Base-by-base conservation (phyloP, 2,329 filamentous ascomycete genomes). In the Colletotrichum sp. region DNA sequence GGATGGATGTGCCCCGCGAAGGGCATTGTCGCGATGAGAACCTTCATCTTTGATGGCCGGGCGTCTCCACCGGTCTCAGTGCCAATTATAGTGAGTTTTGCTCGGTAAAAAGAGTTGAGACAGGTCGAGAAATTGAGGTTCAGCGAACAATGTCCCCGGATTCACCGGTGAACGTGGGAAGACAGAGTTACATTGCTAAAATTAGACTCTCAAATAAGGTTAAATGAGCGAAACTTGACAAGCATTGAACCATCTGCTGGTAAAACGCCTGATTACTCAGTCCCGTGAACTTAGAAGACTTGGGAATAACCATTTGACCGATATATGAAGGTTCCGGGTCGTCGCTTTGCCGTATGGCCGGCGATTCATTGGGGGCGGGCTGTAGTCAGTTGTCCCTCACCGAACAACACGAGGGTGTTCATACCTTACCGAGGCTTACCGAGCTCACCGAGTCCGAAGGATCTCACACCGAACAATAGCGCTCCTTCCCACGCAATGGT, bases 21-120 rank as follows among this genome's bases (percentile, higher is more conserved):
- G 36, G 72, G 72, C 55, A 63, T 62, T 1, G 72, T 72, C 15
- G 72, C 69, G 36, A 75, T 72, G 62, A 75, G 72, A 10, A 72
- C 72, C 32, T 74, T 74, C 67, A 74, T 52, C 10, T 21, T 74
- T n/a, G 21, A n/a, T 2, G 4, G 32, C 13, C 4, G 0, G 0
- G n/a, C 3, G 10, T 32, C 26, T 24, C 12, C 0, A 24, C n/a
- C 10, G n/a, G 6, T 1, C 1, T 52, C 6, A 0, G 13, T 21
- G n/a, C n/a, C n/a, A 21, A 24, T 3, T 52, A 13, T 21, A 2
- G 12, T 52, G 6, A 24, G 44, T 8, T 4, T 12, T 9, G 2
- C 44, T 21, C 8, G 5, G 5, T n/a, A 10, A 21, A 62, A 5
- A 21, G 32, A 10, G n/a, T 7, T 64, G 6, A 9, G 13, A n/a